Percentiles rank a stretch among this genome's conserved stretches.
Evolutionary conservation across 257 asterid species (phyloP).

Genomic region (Paraleonurus japonicus): DNA sequence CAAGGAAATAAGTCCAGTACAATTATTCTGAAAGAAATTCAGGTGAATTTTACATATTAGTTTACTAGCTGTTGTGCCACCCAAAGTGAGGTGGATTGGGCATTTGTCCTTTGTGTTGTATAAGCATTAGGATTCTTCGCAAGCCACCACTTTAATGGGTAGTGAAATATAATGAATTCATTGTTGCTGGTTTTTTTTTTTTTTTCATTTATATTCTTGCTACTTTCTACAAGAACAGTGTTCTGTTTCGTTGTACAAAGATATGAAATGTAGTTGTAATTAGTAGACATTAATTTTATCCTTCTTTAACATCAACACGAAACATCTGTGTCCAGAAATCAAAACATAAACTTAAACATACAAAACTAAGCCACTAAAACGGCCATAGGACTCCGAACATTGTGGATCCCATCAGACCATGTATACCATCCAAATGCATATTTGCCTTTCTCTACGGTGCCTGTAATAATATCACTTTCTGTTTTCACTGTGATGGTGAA

Average conservation of each 20-base stretch:
- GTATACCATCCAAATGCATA: slow-evolving; percentile 58
- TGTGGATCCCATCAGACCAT: slow-evolving; percentile 57
- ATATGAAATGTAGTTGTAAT: neutral
- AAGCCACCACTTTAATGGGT: neutral
- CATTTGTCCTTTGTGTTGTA: neutral
- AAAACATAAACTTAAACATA: neutral
- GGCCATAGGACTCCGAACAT: slow-evolving; percentile 54
- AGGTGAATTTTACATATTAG: neutral
- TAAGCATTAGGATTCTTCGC: neutral
- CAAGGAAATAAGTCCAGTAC: neutral
- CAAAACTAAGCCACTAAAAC: slow-evolving; percentile 37
- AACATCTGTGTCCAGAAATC: neutral
- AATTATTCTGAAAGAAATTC: neutral
- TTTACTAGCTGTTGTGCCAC: neutral
- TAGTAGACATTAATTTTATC: neutral
- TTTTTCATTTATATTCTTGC: neutral
- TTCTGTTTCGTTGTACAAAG: neutral
- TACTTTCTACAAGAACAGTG: neutral
- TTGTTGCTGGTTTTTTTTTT: neutral
- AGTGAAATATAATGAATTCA: neutral
- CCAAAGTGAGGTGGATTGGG: neutral
- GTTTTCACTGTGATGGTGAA: slow-evolving; percentile 61
- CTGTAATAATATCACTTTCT: slow-evolving; percentile 14
- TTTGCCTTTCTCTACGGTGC: slow-evolving; percentile 31
- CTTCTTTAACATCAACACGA: neutral